Conservation (phyloP, 2,329 filamentous ascomycete species). For the Fusarium annulatum region DNA sequence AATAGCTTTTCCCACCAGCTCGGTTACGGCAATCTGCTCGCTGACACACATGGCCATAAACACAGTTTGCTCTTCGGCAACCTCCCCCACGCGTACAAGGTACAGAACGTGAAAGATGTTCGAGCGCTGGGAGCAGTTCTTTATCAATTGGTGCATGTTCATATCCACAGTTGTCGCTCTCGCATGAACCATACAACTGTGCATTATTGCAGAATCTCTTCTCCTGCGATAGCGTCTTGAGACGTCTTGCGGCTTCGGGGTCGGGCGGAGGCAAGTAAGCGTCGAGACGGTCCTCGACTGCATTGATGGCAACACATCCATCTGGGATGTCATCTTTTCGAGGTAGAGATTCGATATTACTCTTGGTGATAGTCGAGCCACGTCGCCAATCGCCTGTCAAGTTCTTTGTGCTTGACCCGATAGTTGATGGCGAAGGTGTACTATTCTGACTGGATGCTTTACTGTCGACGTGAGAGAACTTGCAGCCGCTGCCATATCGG, state of each 20-base stretch:
- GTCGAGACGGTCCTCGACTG: constrained; percentile 32
- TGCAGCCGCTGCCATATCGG: constrained; percentile 38
- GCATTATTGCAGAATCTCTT: constrained; percentile 37
- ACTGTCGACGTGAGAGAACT: constrained; percentile 20
- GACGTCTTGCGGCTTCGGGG: constrained; percentile 11
- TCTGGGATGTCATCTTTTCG: constrained; percentile 25
- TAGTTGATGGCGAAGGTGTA: constrained; percentile 19
- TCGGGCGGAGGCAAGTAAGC: constrained; percentile 18
- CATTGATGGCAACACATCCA: constrained; percentile 30
- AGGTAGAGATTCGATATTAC: constrained; percentile 27
- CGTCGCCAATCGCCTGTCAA: constrained; percentile 12
- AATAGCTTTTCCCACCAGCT: constrained; percentile 26
- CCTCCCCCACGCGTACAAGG: constrained; percentile 27
- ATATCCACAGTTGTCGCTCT: constrained; percentile 31
- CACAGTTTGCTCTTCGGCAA: constrained; percentile 30
- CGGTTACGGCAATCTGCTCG: constrained; percentile 32
- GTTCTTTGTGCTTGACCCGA: constrained; percentile 12
- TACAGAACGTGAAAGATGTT: constrained; percentile 30
- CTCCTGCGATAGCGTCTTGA: constrained; percentile 25
- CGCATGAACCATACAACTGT: constrained; percentile 29
- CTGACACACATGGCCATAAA: constrained; percentile 40
- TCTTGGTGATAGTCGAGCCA: neutral
- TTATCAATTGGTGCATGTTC: constrained; percentile 32
- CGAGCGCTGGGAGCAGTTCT: constrained; percentile 29
- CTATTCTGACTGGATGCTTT: constrained; percentile 27